Percentiles rank a stretch among this genome's conserved stretches.
phyloP scores from a whole-genome alignment of 2,329 filamentous ascomycete species.

The Emmonsiellopsis sp. region DNA sequence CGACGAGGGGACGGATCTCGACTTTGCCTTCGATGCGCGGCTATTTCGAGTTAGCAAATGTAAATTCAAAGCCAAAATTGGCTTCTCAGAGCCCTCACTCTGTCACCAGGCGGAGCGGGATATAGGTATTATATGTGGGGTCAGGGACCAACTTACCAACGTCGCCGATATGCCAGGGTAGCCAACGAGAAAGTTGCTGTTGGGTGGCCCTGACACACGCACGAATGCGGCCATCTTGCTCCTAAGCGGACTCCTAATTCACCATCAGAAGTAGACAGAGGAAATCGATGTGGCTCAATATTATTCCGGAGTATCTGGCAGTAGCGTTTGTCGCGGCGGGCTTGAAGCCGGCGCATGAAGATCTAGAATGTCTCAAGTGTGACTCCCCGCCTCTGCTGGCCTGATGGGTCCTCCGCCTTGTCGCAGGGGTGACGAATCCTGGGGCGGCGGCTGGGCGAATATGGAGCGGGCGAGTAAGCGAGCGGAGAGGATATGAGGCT shows the following conservation, averaged over 20 bases:
- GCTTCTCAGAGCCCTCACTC: not conserved
- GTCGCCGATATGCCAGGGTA: slow-evolving; percentile 98
- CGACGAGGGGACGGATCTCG: slow-evolving; percentile 79
- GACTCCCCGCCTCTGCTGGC: not conserved
- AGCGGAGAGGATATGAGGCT: not conserved
- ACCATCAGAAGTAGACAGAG: slow-evolving; percentile 9
- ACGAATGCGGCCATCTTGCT: slow-evolving; percentile 66
- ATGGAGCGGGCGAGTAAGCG: not conserved
- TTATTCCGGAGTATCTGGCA: not conserved
- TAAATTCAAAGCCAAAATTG: not conserved
- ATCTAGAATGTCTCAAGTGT: not conserved
- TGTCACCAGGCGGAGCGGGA: no score
- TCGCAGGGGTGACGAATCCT: not conserved
- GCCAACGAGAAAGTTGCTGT: slow-evolving; percentile 91
- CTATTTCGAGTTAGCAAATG: slow-evolving; percentile 36
- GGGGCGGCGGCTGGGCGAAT: not conserved
- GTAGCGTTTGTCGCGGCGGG: not conserved
- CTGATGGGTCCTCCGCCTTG: not conserved
- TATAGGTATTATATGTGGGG: not conserved
- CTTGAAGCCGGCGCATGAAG: not conserved
- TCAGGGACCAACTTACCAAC: slow-evolving; percentile 55
- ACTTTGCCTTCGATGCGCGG: slow-evolving; percentile 97
- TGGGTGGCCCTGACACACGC: slow-evolving; percentile 92
- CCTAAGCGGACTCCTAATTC: slow-evolving; percentile 7
- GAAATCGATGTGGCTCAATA: not conserved